Base-by-base conservation (phyloP, 306 rosid genomes). In the Glycine soja region DNA sequence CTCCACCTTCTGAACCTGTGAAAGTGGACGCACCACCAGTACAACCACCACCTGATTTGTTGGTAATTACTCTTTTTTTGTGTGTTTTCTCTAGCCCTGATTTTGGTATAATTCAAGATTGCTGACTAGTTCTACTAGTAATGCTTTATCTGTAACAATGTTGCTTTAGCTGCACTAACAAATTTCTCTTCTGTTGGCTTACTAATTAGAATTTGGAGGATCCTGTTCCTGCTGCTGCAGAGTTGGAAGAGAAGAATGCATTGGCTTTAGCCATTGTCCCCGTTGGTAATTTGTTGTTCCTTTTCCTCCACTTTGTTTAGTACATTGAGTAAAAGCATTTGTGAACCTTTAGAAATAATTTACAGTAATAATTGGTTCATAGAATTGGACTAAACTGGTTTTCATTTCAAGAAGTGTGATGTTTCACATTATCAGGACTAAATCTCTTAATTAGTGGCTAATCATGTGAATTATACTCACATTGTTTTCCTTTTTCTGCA, bases 211-310 rank as follows among this genome's bases (percentile, higher is more conserved):
- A 91, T 76, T 80, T 96, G 91, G 90, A 91, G 45, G 97, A 96
- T 84, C 88, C 97, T 53, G 89, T 72, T 79, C 97, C 98, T 66
- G 92, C 90, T 75, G 89, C 89, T 51, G 57, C 90, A 79, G 98
- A 87, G 80, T 90, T 96, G 81, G 98, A 96, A 36, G 99, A 96
- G 78, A 96, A 90, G 88, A 96, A 93, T 86, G 92, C 99, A 50
- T 51, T 92, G 89, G 99, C 99, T 76, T 88, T 96, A 77, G 99
- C 99, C 42, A 92, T 96, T 40, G 97, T 93, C 76, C 91, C 99
- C 14, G 87, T 88, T 57, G 88, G 98, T 93, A 85, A 86, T 87
- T 47, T 74, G 67, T 72, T 82, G 64, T 43, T 75, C 85, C 30
- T 76, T 79, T 77, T 14, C 69, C 76, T 79, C 58, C 72, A 53